Base-by-base conservation (phyloP, 2,329 filamentous ascomycete genomes). In the Colletotrichum sansevieriae region DNA sequence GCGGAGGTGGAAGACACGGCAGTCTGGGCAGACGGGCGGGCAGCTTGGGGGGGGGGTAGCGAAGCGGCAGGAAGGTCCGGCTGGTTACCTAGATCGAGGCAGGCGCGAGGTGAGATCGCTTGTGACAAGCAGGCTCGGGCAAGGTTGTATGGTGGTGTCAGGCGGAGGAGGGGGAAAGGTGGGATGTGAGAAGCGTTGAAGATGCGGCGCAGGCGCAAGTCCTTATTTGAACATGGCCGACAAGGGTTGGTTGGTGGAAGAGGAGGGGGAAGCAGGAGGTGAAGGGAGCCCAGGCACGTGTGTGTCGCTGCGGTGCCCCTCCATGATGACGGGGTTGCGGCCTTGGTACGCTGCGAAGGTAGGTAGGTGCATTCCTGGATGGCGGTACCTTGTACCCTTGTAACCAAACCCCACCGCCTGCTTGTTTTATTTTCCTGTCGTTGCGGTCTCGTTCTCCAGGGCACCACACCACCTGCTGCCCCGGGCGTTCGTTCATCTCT, bases 171-270 rank as follows among this genome's bases (percentile, higher is more conserved):
- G 46, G 56, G 62, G 33, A 37, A 25, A 44, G 39, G 66, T 66
- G 62, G 61, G 65, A 68, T 56, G 18, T 65, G 41, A 25, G 56
- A 60, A 65, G 66, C 66, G 66, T 69, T 61, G 62, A 69, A 69
- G 66, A 69, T 61, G 66, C 66, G 66, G 66, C 66, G 65, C 18
- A 60, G 55, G 41, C 20, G 35, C 49, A 66, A 61, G 66, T 66
- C 62, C 62, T 69, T 69, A 69, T 69, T 69, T 69, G 66, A 69
- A 69, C 62, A 69, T 55, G 55, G 65, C 10, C 37, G 59, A 63
- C 64, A 63, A 55, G 47, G 44, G 46, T 51, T n/a, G 33, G 25
- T 9, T n/a, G 33, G 25, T 9, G 7, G 29, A 29, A 29, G 29
- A 35, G 15, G 33, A 57, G 44, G 35, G 33, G 41, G 25, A 41